These are phyloP conservation scores for Rhododendron simsii DNA, from an alignment of 148 eudicot genomes.

Conservation along the genomic window DNA sequence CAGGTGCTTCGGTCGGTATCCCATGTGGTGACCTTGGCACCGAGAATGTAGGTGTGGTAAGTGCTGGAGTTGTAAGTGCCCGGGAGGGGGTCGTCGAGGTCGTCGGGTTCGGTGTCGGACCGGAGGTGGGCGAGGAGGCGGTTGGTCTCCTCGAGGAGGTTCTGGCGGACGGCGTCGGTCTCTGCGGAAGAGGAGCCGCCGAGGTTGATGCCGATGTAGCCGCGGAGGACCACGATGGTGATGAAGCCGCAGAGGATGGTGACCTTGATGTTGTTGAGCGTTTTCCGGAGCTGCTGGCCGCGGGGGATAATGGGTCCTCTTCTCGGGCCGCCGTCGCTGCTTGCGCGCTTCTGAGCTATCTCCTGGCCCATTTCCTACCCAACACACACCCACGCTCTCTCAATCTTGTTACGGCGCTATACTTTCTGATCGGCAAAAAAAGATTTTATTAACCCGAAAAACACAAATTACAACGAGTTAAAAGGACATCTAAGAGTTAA, in stretches of 20 bases:
- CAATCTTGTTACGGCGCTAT: neutral
- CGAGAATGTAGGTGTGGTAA: constrained; percentile 47
- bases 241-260: constrained; percentile 77
- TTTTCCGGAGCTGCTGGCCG: constrained; percentile 46
- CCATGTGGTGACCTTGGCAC: constrained; percentile 56
- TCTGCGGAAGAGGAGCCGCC: constrained; percentile 20
- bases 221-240: constrained; percentile 85
- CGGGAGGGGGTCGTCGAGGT: constrained; percentile 23
- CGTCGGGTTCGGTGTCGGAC: constrained; percentile 56
- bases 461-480: no score
- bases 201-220: constrained; percentile 70
- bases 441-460: neutral
- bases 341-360: constrained; percentile 43
- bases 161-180: constrained; percentile 47
- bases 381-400: neutral
- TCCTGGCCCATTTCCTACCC: neutral
- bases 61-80: constrained; percentile 20
- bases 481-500: neutral
- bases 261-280: constrained; percentile 72
- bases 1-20: constrained; percentile 41
- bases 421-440: neutral
- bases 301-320: constrained; percentile 25
- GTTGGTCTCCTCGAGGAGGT: constrained; percentile 59
- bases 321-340: constrained; percentile 15
- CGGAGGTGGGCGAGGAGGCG: constrained; percentile 74